A percentile compares a stretch with the other conserved stretches of the same genome.
Conservation (phyloP, 1,284 basidiomycete genomes). For the Pseudozyma pruni region DNA sequence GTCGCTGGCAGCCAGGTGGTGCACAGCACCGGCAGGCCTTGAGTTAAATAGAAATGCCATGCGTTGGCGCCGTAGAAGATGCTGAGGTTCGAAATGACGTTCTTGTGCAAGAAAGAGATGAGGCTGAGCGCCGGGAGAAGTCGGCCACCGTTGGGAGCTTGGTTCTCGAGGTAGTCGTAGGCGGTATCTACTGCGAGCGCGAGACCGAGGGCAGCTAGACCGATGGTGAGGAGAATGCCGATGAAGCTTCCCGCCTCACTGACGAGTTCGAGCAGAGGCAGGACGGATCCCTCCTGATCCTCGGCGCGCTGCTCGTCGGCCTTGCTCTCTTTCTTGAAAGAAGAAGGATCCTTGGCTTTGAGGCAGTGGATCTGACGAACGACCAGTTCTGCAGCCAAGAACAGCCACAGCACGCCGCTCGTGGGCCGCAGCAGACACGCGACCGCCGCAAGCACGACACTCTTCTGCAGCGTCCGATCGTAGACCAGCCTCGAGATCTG, state of each 20-base stretch:
- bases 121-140: constrained; percentile 77
- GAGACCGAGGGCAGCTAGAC: constrained; percentile 68
- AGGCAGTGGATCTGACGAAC: constrained; percentile 13
- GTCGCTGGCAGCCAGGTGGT: constrained; percentile 80
- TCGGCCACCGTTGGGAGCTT: constrained; percentile 7
- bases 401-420: constrained; percentile 84
- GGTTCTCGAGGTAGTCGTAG: constrained; percentile 74
- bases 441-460: constrained; percentile 72
- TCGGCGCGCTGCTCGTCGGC: background rate
- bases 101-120: constrained; percentile 81
- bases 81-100: constrained; percentile 76
- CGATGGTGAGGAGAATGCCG: constrained; percentile 2
- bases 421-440: constrained; percentile 87
- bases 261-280: constrained; percentile 20
- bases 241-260: constrained; percentile 18
- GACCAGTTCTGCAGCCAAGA: constrained; percentile 60
- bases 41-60: constrained; percentile 88
- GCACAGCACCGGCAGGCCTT: constrained; percentile 83
- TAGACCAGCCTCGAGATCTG: constrained; percentile 14
- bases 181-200: constrained; percentile 75
- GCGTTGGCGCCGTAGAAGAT: constrained; percentile 90
- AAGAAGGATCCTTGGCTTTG: background rate
- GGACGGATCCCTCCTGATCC: constrained; percentile 8
- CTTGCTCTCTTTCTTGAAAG: background rate
- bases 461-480: constrained; percentile 14